Conservation (phyloP, 169 alveolate species). For the Prorocentrum cordatum region DNA sequence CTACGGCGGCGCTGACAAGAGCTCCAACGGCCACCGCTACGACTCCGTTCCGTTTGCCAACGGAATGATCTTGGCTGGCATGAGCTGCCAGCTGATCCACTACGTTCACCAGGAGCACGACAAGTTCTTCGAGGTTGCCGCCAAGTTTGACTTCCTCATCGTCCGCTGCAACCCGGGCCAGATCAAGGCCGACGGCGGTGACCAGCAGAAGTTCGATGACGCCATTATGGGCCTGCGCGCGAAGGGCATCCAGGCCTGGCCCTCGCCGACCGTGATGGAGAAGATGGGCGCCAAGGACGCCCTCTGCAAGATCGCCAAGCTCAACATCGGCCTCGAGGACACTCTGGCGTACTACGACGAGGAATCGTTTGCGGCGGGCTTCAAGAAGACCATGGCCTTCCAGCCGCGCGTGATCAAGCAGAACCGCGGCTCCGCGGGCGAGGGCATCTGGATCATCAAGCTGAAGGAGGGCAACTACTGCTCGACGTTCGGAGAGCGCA, state of each 20-base stretch:
- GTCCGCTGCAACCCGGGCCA: background rate
- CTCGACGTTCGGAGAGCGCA: background rate
- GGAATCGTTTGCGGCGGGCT: constrained; percentile 9
- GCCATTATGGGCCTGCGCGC: background rate
- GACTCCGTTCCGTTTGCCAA: background rate
- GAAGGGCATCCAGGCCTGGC: constrained; percentile 6
- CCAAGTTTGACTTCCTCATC: background rate
- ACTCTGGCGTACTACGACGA: background rate
- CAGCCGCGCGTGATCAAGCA: constrained; percentile 29
- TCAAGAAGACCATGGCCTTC: constrained; percentile 31
- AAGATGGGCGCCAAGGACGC: constrained; percentile 41
- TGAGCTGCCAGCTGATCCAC: background rate
- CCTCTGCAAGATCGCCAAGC: constrained; percentile 7
- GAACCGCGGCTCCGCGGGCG: constrained; percentile 9
- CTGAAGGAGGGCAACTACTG: background rate
- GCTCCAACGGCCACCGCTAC: background rate
- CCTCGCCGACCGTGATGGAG: constrained; percentile 27
- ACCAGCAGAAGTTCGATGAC: constrained; percentile 15
- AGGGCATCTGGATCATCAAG: constrained; percentile 27
- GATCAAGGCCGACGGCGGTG: constrained; percentile 9
- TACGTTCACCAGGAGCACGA: background rate
- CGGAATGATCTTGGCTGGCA: background rate
- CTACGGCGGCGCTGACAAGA: background rate
- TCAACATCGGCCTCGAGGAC: background rate
- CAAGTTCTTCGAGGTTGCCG: background rate